Conservation (phyloP, 2,329 filamentous ascomycete genomes). For the Alternaria brassicae region DNA sequence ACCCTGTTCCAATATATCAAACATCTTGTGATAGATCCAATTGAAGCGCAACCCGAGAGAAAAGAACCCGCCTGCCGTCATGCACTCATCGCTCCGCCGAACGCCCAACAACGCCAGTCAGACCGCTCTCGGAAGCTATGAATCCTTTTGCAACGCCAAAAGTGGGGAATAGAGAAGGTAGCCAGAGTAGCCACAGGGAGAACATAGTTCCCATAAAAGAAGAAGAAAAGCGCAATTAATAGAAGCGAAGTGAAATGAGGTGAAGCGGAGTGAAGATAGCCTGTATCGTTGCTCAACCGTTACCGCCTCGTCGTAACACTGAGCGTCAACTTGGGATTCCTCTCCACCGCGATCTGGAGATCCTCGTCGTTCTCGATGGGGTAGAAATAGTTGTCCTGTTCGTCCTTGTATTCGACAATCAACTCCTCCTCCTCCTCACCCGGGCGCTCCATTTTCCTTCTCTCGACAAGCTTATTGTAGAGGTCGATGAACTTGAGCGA, state of each 20-base stretch:
- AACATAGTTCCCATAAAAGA: constrained; percentile 4
- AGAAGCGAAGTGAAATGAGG: not conserved
- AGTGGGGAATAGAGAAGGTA: constrained; percentile 11
- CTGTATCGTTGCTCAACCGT: not conserved
- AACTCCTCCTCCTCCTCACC: constrained; percentile 68
- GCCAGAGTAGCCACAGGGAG: not conserved
- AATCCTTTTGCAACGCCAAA: constrained; percentile 23
- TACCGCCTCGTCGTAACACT: constrained; percentile 45
- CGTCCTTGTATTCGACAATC: constrained; percentile 84
- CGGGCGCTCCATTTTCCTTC: constrained; percentile 72
- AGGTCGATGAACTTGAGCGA: constrained; percentile 81
- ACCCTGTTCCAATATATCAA: not conserved
- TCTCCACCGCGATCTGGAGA: constrained; percentile 77
- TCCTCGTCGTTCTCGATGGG: constrained; percentile 81
- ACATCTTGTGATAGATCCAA: not conserved
- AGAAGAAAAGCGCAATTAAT: constrained; percentile 11
- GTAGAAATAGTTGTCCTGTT: constrained; percentile 76
- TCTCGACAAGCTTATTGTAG: constrained; percentile 82
- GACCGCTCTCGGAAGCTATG: constrained; percentile 13
- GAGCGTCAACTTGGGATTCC: constrained; percentile 87
- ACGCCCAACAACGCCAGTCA: constrained; percentile 6
- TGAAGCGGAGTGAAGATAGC: not conserved
- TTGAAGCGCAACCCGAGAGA: not conserved
- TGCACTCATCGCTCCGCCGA: constrained; percentile 1
- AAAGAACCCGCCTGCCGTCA: constrained; percentile 3